A percentile compares a stretch with the other conserved stretches of the same genome.
phyloP scores from a whole-genome alignment of 139 green algal genomes.

The Edaphochlamys debaryana region DNA sequence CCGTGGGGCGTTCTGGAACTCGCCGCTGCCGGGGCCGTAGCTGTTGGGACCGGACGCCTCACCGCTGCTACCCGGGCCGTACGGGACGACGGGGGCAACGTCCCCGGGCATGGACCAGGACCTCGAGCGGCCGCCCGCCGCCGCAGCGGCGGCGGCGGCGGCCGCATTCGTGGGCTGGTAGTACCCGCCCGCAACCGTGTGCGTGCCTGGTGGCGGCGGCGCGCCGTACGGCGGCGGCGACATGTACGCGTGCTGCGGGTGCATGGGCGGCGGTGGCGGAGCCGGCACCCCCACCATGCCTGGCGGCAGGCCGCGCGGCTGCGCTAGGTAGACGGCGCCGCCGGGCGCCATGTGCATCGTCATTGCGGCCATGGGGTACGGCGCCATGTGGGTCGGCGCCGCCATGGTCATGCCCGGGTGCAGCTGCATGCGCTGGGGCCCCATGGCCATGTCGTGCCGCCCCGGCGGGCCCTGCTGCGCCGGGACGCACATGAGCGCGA shows the following conservation, averaged over 20 bases:
- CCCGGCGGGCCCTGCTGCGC: not conserved
- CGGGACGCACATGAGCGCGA: conserved; percentile 17
- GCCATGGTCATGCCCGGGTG: not conserved
- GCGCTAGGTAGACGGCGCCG: not conserved
- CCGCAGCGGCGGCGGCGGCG: not conserved
- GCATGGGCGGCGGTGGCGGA: not conserved
- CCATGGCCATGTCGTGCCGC: not conserved
- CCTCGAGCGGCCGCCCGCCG: not conserved
- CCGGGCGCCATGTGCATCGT: not conserved
- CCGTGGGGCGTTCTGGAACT: not conserved
- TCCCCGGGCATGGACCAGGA: not conserved
- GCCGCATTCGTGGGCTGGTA: not conserved
- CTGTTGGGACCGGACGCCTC: not conserved
- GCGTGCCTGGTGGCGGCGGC: too few relatives aligned
- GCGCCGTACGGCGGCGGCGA: not conserved
- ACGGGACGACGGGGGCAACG: not conserved
- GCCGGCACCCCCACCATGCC: too few relatives aligned
- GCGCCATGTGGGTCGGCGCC: not conserved
- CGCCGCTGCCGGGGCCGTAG: not conserved
- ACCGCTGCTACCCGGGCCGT: not conserved
- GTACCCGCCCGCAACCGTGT: not conserved
- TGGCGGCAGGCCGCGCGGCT: not conserved
- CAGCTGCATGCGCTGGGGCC: too few relatives aligned
- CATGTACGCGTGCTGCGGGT: not conserved
- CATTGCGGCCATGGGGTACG: not conserved